These are phyloP conservation scores for Deinandra increscens DNA, from an alignment of 129 eudicot species.

Conservation along the genomic window DNA sequence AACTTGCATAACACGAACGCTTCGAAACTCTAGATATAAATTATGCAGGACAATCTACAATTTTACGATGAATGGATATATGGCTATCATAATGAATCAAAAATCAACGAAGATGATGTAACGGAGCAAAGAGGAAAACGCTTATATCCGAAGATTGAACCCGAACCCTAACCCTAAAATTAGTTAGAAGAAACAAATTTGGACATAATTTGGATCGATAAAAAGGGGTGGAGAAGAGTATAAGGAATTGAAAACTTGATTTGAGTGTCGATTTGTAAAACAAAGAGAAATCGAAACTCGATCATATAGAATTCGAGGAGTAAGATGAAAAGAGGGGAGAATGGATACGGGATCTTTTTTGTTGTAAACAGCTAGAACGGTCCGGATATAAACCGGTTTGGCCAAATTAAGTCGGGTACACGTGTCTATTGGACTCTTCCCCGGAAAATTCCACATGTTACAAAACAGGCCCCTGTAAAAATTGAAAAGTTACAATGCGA, in stretches of 20 bases:
- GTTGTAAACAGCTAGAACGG: slow-evolving; percentile 34
- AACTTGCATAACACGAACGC: slow-evolving; percentile 11
- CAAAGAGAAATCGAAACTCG: slow-evolving; percentile 30
- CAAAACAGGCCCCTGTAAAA: slow-evolving; percentile 13
- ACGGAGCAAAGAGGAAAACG: slow-evolving; percentile 19
- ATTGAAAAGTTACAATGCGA: neutral
- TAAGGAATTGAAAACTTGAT: neutral
- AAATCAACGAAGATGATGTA: neutral
- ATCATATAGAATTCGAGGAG: slow-evolving; percentile 32
- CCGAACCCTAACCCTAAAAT: slow-evolving; percentile 53
- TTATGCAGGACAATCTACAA: neutral
- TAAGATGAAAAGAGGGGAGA: slow-evolving; percentile 39
- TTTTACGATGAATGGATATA: slow-evolving; percentile 16
- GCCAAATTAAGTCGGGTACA: slow-evolving; percentile 32
- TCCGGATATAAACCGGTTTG: slow-evolving; percentile 43
- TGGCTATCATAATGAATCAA: slow-evolving; percentile 18
- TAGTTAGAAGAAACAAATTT: slow-evolving; percentile 13
- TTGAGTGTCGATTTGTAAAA: slow-evolving; percentile 22
- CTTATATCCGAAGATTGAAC: slow-evolving; percentile 18
- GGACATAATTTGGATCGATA: slow-evolving; percentile 31
- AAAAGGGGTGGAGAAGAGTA: slow-evolving; percentile 27
- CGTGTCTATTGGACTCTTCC: slow-evolving; percentile 9
- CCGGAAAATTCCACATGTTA: neutral
- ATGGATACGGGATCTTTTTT: slow-evolving; percentile 38
- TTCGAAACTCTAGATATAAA: slow-evolving; percentile 41